phyloP scores from a whole-genome alignment of 345 rosid species.

The Pseudoturritis turrita region DNA sequence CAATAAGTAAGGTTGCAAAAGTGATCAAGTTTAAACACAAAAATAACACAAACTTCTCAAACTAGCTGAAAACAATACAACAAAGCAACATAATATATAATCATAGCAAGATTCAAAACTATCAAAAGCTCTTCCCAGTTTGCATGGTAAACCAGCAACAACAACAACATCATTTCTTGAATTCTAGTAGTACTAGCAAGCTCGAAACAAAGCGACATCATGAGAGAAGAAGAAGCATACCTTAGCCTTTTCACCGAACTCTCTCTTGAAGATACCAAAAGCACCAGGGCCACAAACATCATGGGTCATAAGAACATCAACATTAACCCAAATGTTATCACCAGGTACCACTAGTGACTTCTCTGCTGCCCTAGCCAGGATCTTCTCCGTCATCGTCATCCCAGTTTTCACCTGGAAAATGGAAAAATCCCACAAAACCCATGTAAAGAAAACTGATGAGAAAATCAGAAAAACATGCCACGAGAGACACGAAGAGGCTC shows the following conservation, averaged over 20 bases:
- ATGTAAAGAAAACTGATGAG: neutral
- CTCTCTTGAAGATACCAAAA: constrained; percentile 82
- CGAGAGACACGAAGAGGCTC: constrained; percentile 2
- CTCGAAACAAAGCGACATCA: neutral
- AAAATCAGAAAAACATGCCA: neutral
- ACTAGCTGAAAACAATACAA: neutral
- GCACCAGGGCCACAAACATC: constrained; percentile 98
- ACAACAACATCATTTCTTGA: neutral
- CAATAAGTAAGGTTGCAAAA: neutral
- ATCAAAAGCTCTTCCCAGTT: neutral
- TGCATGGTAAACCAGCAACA: neutral
- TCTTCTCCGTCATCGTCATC: constrained; percentile 98
- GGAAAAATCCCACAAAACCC: neutral
- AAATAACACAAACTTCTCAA: neutral
- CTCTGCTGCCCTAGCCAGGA: constrained; percentile 77
- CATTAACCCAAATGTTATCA: constrained; percentile 91
- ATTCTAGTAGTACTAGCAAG: neutral
- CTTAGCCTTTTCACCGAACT: constrained; percentile 87
- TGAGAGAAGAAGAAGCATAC: constrained; percentile 17
- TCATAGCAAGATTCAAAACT: neutral
- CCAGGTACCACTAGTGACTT: constrained; percentile 72
- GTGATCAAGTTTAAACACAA: neutral
- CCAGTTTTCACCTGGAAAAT: constrained; percentile 72
- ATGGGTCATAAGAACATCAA: constrained; percentile 93
- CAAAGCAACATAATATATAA: neutral